Evolutionary conservation across 805 yeast species (phyloP), one percentile per base, ranked within the genome.

Genomic region (Naumovozyma dairenensis): DNA sequence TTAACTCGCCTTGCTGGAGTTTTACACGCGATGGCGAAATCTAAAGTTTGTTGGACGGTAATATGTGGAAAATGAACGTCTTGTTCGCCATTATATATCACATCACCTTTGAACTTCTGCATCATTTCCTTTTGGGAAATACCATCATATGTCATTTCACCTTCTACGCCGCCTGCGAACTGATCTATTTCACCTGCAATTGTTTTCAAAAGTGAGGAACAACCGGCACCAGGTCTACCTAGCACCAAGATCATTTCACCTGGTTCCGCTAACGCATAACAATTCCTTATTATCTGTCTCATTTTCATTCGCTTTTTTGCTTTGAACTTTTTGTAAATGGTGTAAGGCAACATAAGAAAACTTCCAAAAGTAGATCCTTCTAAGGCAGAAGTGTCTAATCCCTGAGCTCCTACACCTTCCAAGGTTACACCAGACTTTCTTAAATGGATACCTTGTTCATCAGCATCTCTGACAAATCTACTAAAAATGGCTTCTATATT

Each of bases 171-270:
- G 16, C 57, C 53, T 14, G 60, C 51, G 48, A 40, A 51, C 30
- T 46, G 44, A 36, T 51, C 47, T 17, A 68, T 65, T 40, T 71
- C 71, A 32, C 72, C 74, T 15, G 81, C 71, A 46, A 78, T 58
- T 4, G 80, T 66, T 43, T 74, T 73, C 49, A 77, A 59, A 29
- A 78, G 60, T 4, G 82, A 68, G 5, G 84, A 72, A 50, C 85
- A 78, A 18, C 86, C 86, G 21, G 86, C 74, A 44, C 85, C 83
- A 2, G 85, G 83, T 37, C 77, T 67, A 29, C 80, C 81, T 22
- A 75, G 55, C 6, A 77, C 83, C 33, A 77, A 60, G 24, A 73
- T 65, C 71, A 76, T 65, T 46, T 76, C 82, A 40, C 83, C 82
- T 4, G 78, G 74, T 34, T 65, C 60, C 13, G 70, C 68, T 58